A percentile compares a stretch with the other conserved stretches of the same genome.
phyloP scores from a whole-genome alignment of 257 asterid genomes.

The Coffea eugenioides region DNA sequence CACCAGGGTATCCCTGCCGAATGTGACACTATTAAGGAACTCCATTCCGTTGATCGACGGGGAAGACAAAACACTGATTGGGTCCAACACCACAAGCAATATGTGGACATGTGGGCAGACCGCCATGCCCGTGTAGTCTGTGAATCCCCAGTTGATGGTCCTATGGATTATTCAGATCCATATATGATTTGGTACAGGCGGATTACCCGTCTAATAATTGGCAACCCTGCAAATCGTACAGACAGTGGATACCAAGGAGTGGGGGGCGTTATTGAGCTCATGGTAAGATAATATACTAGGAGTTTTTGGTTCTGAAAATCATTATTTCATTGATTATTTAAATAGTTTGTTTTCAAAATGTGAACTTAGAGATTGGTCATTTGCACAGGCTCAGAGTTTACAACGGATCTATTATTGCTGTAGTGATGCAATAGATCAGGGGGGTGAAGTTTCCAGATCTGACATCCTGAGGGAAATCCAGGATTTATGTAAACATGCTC shows the following conservation, averaged over 20 bases:
- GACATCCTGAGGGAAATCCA: conserved; percentile 65
- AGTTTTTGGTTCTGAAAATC: neutral
- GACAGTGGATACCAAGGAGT: conserved; percentile 55
- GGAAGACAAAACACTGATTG: conserved; percentile 85
- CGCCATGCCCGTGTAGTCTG: conserved; percentile 44
- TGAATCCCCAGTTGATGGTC: conserved; percentile 43
- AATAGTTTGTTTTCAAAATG: neutral
- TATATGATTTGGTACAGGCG: conserved; percentile 67
- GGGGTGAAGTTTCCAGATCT: conserved; percentile 42
- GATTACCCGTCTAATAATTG: conserved; percentile 64
- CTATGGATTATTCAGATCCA: conserved; percentile 59
- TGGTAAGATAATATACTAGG: conserved; percentile 37
- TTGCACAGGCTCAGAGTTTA: conserved; percentile 68
- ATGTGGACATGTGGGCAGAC: conserved; percentile 66
- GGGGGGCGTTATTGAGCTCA: conserved; percentile 59
- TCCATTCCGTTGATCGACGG: conserved; percentile 71
- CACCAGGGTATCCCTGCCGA: conserved; percentile 53
- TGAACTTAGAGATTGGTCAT: neutral
- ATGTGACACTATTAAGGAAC: conserved; percentile 70
- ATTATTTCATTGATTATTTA: neutral
- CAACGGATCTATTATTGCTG: conserved; percentile 65
- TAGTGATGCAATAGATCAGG: conserved; percentile 60
- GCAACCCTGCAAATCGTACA: conserved; percentile 67
- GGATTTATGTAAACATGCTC: conserved; percentile 59
- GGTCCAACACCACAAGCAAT: conserved; percentile 73